A percentile compares a stretch with the other conserved stretches of the same genome.
Conservation (phyloP, 345 rosid genomes). For the Orychophragmus violaceus region DNA sequence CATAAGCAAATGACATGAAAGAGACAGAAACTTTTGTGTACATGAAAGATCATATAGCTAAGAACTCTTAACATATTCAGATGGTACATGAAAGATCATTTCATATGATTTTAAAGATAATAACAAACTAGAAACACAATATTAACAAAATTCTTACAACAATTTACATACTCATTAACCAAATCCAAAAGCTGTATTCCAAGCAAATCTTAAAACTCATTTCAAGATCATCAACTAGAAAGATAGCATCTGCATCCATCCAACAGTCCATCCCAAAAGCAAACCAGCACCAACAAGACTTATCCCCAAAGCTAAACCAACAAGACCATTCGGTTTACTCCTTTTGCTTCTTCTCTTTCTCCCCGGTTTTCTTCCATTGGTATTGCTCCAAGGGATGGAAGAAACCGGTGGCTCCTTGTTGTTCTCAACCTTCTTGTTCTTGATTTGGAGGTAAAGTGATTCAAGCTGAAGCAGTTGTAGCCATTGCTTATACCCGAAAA, state of each 20-base stretch:
- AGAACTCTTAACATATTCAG: not conserved
- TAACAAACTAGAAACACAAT: slow-evolving; percentile 12
- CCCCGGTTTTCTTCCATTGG: slow-evolving; percentile 35
- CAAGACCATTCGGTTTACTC: slow-evolving; percentile 21
- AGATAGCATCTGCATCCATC: slow-evolving; percentile 89
- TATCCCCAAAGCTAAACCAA: slow-evolving; percentile 69
- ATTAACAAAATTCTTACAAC: slow-evolving; percentile 27
- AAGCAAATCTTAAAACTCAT: slow-evolving; percentile 1
- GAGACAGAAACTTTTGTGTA: not conserved
- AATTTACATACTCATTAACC: slow-evolving; percentile 11
- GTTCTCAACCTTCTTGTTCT: slow-evolving; percentile 43
- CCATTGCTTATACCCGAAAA: slow-evolving; percentile 93
- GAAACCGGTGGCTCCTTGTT: slow-evolving; percentile 40
- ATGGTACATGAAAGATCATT: not conserved
- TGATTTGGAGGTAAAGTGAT: slow-evolving; percentile 55
- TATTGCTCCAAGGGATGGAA: slow-evolving; percentile 46
- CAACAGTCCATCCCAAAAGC: slow-evolving; percentile 92
- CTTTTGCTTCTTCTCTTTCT: slow-evolving; percentile 29
- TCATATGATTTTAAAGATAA: not conserved
- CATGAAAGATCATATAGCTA: slow-evolving; percentile 7
- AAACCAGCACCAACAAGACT: slow-evolving; percentile 94
- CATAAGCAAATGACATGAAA: not conserved
- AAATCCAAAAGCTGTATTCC: slow-evolving; percentile 1
- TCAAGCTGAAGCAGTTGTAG: slow-evolving; percentile 79
- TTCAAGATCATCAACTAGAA: slow-evolving; percentile 33